Evolutionary conservation across 1,139 yeast genomes (phyloP), one percentile per base, ranked within the genome.

Genomic region (Yamadazyma diddensiae): DNA sequence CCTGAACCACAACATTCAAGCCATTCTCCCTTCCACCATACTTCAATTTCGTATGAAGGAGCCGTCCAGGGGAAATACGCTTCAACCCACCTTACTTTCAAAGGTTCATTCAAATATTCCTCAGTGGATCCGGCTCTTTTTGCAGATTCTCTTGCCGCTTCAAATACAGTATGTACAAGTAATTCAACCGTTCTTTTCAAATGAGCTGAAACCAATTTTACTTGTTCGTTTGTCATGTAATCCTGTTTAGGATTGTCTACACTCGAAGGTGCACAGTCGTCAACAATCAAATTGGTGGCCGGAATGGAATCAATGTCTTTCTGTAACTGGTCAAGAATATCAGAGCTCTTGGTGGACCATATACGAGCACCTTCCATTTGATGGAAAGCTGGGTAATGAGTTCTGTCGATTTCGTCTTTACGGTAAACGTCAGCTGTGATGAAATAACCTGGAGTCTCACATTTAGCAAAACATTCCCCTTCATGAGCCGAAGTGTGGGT

Each of bases 21-120:
- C 98, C 98, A 94, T 47, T 90, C 95, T 26, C 94, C 95, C 55
- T 90, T 86, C 97, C 97, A 94, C 94, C 95, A 90, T 5, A 92
- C 95, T 59, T 92, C 99, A 46, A 94, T 87, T 52, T 92, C 97
- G 92, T 95, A 92, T 21, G 96, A 86, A 5, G 99, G 99, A 1
- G 95, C 79, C 2, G 99, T 92, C 97, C 97, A 92, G 4, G 99
- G 99, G 65, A 92, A 92, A 50, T 82, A 87, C 0, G 94, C 95
- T 53, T 86, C 95, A 20, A 88, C 85, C 99, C 99, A 92, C 44
- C 97, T 73, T 11, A 90, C 86, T 52, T 77, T 81, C 44, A 94
- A 70, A 5, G 95, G 95, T 46, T 82, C 84, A 43, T 75, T 73
- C 41, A 80, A 62, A 44, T 79, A 82, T 3, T 75, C 77, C 21